Evolutionary conservation across 202 grass and related monocot species (phyloP), one percentile per base, ranked within the genome.

Genomic region (Eragrostis tef): DNA sequence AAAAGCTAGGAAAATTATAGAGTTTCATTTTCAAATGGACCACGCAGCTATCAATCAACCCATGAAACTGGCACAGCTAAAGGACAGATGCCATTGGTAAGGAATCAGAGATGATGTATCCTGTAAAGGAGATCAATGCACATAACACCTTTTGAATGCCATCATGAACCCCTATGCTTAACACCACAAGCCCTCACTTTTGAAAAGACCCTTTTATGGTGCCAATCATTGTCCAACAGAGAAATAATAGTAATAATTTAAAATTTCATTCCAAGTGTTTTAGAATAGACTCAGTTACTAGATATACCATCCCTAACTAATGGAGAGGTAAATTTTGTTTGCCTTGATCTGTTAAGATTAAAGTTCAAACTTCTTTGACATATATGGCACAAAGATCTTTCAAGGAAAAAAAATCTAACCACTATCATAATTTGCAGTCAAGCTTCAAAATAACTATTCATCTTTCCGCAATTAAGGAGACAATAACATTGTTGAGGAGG

Each of bases 91-190:
- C 50, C 73, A 79, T 63, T 13, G 3, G 50, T n/a, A 86, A 73
- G 62, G 79, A 69, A 79, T 83, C 19, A 79, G 67, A 73, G 67
- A 68, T 42, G 72, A 82, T 78, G 79, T 47, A 79, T 83, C 44
- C 64, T 79, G 34, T 75, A 86, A 86, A 90, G 74, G 71, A 79
- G 73, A 86, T 79, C 79, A 83, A 82, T 86, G 69, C 25, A 83
- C 27, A 58, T 24, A 60, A 70, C 62, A 68, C 62, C 74, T 86
- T 90, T 86, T 75, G 48, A 67, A 49, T 25, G 74, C 11, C 69
- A 90, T 86, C 74, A 90, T 90, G 61, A 83, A 64, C 74, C 39
- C 68, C 84, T 79, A 50, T 56, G 60, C 68, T 83, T 56, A 48
- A 77, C 78, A 89, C 49, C 61, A 85, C 49, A 65, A 78, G 29